A percentile compares a stretch with the other conserved stretches of the same genome.
Evolutionary conservation across 805 yeast genomes (phyloP).

Genomic region (Wickerhamiella domercqiae): DNA sequence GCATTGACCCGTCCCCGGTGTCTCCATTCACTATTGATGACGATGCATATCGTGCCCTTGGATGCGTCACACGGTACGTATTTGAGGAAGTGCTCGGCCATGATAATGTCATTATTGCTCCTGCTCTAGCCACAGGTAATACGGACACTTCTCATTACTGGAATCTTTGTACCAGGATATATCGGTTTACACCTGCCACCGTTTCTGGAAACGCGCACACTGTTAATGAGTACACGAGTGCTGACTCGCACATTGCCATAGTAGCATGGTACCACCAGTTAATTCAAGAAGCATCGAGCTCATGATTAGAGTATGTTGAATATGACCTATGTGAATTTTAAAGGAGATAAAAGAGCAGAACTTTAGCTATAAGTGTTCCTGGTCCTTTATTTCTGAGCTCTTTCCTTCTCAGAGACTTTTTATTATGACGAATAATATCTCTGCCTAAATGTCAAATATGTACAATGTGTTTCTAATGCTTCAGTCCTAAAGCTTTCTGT

Average conservation of each 20-base stretch:
- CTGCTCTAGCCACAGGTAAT: conserved; percentile 51
- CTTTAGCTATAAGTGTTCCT: too few relatives aligned
- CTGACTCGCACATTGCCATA: conserved; percentile 37
- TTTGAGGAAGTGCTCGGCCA: conserved; percentile 32
- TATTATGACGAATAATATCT: too few relatives aligned
- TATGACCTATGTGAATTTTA: too few relatives aligned
- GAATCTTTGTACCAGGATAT: conserved; percentile 44
- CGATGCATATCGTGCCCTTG: conserved; percentile 37
- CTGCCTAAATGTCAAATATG: too few relatives aligned
- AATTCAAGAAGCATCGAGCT: too few relatives aligned
- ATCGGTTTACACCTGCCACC: conserved; percentile 36
- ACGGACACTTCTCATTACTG: conserved; percentile 60
- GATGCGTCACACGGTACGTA: conserved; percentile 49
- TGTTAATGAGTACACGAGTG: conserved; percentile 42
- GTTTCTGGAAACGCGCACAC: conserved; percentile 30
- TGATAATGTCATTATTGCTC: conserved; percentile 31
- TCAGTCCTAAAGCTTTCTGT: too few relatives aligned
- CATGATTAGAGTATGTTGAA: neutral
- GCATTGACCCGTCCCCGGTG: conserved; percentile 38
- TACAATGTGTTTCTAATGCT: too few relatives aligned
- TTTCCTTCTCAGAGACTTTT: too few relatives aligned
- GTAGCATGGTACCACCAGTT: conserved; percentile 21
- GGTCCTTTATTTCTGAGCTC: too few relatives aligned
- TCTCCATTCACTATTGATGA: conserved; percentile 29
- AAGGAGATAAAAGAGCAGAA: too few relatives aligned